Evolutionary conservation across 352 stramenopile genomes (phyloP), one percentile per base, ranked within the genome.

Genomic region (Pythium biforme): DNA sequence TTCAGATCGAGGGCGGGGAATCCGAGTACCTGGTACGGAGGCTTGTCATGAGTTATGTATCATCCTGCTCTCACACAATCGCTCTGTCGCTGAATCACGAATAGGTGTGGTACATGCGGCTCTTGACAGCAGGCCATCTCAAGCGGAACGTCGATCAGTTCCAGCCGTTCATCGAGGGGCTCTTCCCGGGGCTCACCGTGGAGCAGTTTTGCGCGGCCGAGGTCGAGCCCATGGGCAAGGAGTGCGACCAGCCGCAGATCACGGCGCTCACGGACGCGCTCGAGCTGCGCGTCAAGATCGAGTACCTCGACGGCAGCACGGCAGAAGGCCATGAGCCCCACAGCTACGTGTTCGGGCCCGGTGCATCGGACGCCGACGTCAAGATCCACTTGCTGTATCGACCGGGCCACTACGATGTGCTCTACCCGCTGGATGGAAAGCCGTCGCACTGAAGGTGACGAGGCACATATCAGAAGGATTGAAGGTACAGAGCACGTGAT

Each of bases 401-500:
- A 57, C 93, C 93, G 17, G 95, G 95, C 14, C 95, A 98, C 73
- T 98, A 98, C 79, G 95, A 98, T 71, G 95, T 98, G 52, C 74
- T 98, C 54, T 98, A 98, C 63, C 75, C 74, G 19, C 31, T 63
- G 72, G 17, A 37, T 40, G 27, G 12, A 33, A 62, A 43, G n/a
- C n/a, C 10, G 14, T 53, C 39, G 17, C 39, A 61, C 19, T 54
- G 19, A 61, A 25, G 2, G 19, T 49, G 37, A n/a, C n/a, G 31
- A 19, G 31, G n/a, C 22, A 2, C 5, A 27, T 4, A n/a, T n/a
- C n/a, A n/a, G n/a, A n/a, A n/a, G n/a, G n/a, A n/a, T n/a, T n/a
- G n/a, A n/a, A 4, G 17, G 12, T 43, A 7, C 37, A n/a, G 17
- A 20, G 14, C 5, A 43, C 14, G 12, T 43, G 15, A 20, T n/a